These are phyloP conservation scores for Berkeleyomyces basicola DNA, from an alignment of 2,329 filamentous ascomycete genomes.

Conservation along the genomic window DNA sequence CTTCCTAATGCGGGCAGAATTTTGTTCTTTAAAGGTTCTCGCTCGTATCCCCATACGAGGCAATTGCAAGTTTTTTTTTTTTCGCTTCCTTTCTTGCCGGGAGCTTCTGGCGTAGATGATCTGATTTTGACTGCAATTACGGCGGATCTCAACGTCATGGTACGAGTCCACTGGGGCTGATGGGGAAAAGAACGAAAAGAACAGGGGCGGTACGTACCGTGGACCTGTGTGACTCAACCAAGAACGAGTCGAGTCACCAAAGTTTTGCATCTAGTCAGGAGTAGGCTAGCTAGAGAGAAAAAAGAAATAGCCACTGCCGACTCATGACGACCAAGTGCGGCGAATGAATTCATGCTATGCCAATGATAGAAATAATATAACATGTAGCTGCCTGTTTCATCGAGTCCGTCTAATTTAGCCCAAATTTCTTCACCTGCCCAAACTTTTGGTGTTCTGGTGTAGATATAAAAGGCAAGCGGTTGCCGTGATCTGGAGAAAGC, in stretches of 20 bases:
- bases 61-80: background rate
- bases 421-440: too few species aligned
- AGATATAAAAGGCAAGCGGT: background rate
- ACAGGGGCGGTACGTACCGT: background rate
- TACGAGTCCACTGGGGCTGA: background rate
- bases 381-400: too few species aligned
- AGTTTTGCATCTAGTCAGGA: too few species aligned
- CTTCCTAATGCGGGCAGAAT: background rate
- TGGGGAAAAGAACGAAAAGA: background rate
- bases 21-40: background rate
- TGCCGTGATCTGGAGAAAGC: constrained; percentile 5
- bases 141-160: background rate
- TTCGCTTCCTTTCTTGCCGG: background rate
- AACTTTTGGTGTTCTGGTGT: background rate
- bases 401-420: too few species aligned
- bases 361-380: background rate
- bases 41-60: too few species aligned
- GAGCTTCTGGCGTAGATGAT: background rate
- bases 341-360: background rate
- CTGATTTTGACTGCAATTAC: background rate
- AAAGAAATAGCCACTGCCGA: background rate
- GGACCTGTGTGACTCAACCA: background rate
- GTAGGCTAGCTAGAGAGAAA: background rate
- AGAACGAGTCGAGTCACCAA: background rate
- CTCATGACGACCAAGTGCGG: background rate